phyloP scores from a whole-genome alignment of 345 rosid genomes.

The Anacardium occidentale region DNA sequence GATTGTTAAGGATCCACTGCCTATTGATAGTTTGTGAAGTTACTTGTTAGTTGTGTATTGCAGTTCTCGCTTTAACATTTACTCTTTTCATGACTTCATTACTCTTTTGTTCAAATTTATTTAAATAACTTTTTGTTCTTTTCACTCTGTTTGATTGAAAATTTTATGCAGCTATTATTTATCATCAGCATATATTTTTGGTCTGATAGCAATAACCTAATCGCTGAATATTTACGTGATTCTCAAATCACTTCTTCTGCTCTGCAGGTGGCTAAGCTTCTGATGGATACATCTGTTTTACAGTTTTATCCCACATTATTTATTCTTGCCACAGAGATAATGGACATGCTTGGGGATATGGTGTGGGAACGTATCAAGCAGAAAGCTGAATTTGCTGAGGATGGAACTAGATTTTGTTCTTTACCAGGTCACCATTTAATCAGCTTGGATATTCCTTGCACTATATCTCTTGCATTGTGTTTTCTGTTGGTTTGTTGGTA shows the following conservation, averaged over 20 bases:
- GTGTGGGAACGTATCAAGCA: constrained; percentile 86
- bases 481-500: not conserved
- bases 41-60: not conserved
- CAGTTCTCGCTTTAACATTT: not conserved
- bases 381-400: constrained; percentile 74
- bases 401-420: constrained; percentile 48
- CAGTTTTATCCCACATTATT: constrained; percentile 92
- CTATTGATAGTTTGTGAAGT: not conserved
- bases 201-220: not conserved
- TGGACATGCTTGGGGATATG: constrained; percentile 89
- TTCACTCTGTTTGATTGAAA: not conserved
- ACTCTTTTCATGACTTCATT: not conserved
- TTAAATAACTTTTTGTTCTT: not conserved
- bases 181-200: constrained; percentile 5
- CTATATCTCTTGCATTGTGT: not conserved
- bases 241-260: constrained; percentile 9
- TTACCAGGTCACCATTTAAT: constrained; percentile 52
- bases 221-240: not conserved
- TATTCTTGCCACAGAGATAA: constrained; percentile 73
- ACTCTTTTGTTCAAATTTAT: not conserved
- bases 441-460: not conserved
- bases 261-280: constrained; percentile 82
- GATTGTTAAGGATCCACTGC: not conserved
- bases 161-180: not conserved
- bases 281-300: constrained; percentile 84